phyloP scores from a whole-genome alignment of 2,329 filamentous ascomycete species.

The Botryotinia calthae region DNA sequence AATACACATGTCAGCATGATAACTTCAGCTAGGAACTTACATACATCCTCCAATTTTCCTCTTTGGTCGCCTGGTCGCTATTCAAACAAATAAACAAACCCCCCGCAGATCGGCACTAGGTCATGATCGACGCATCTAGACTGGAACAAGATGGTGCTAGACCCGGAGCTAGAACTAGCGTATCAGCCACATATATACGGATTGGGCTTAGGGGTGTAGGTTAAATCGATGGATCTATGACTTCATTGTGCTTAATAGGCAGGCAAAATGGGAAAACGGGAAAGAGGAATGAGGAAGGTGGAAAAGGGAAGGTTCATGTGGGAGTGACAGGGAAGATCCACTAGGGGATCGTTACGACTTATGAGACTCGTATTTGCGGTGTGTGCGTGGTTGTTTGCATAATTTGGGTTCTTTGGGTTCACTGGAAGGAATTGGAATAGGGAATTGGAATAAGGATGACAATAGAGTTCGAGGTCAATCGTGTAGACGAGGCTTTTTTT shows the following conservation, averaged over 20 bases:
- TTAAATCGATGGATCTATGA: neutral
- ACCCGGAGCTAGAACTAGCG: neutral
- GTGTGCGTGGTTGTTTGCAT: neutral
- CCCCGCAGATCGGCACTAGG: neutral
- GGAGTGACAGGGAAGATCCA: neutral
- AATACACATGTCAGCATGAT: neutral
- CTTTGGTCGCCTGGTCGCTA: neutral
- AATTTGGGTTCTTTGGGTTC: no score
- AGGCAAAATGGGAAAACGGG: neutral
- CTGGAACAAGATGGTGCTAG: neutral
- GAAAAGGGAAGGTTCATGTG: neutral
- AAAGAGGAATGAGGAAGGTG: neutral
- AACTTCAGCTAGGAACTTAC: neutral
- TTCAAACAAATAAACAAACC: neutral
- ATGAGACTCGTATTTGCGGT: neutral
- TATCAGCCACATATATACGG: neutral
- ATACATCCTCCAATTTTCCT: neutral
- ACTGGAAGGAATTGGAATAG: no score
- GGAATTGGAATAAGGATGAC: no score
- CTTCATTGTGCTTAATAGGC: constrained; percentile 1
- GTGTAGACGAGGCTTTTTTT: neutral
- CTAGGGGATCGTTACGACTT: neutral
- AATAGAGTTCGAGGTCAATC: neutral
- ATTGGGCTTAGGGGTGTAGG: neutral
- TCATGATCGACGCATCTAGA: neutral